Base-by-base conservation (phyloP, 2,329 filamentous ascomycete species). In the Colletotrichum sansevieriae region DNA sequence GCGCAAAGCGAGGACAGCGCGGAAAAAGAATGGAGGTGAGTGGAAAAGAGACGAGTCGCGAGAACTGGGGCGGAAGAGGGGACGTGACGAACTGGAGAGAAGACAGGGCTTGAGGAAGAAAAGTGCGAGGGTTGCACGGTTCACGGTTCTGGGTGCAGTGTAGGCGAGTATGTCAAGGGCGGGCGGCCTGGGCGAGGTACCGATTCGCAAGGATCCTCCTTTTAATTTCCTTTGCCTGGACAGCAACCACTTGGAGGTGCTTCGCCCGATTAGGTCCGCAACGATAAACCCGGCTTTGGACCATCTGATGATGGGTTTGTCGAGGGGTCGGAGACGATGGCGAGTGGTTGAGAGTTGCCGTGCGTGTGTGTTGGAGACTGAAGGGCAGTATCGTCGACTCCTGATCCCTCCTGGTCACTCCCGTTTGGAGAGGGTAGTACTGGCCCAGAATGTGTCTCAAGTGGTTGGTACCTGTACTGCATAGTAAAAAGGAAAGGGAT, bases 201-300 rank as follows among this genome's bases (percentile, higher is more conserved):
- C 33, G 60, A 68, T 68, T 65, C 54, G 65, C 61, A 58, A 68
- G 55, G 65, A 68, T 68, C 55, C 65, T 68, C 65, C 65, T 65
- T 68, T 68, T 68, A 68, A 65, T 68, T 68, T 65, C n/a, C 55
- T 65, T 68, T 60, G 62, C 47, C 62, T 65, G 47, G 52, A 55
- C 55, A 33, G 35, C 47, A 13, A 44, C 65, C 65, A 65, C 39
- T 65, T 29, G 41, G 12, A 60, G 47, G 25, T 8, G 29, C 62
- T 59, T 60, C 41, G 41, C 49, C 11, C 65, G 55, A 60, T 55
- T 55, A 54, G 61, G 61, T 55, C 65, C 46, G 22, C 65, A 47
- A 49, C 65, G 46, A 68, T 65, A 37, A 37, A 55, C 65, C 41
- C 20, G 61, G 54, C 55, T 47, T 51, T 29, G 43, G 33, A 44